A percentile compares a stretch with the other conserved stretches of the same genome.
phyloP scores from a whole-genome alignment of 202 grass and related monocot genomes.

The Brachypodium distachyon region DNA sequence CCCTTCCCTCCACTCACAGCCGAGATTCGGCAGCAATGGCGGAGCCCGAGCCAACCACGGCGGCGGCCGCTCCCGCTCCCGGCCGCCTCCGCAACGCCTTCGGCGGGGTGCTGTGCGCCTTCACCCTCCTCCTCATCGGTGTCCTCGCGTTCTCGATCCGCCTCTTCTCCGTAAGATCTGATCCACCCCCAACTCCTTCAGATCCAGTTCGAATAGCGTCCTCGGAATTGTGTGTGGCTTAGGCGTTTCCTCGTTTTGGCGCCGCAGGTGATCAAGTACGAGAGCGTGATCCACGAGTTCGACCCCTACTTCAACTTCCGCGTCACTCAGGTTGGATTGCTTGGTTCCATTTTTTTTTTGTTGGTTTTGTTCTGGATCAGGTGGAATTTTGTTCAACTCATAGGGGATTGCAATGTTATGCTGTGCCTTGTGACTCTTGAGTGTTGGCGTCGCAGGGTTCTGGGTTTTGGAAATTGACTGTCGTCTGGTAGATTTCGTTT shows the following conservation, averaged over 20 bases:
- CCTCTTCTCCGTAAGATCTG: slow-evolving; percentile 89
- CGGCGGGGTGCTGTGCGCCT: slow-evolving; percentile 68
- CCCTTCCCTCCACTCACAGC: neutral
- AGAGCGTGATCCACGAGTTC: slow-evolving; percentile 99
- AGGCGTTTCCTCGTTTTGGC: neutral
- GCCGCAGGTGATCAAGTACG: slow-evolving; percentile 94
- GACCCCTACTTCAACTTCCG: slow-evolving; percentile 99
- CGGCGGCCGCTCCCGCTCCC: slow-evolving; percentile 2
- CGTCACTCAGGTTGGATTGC: slow-evolving; percentile 81
- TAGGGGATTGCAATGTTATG: neutral
- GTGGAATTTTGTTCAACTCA: neutral
- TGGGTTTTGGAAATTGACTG: slow-evolving; percentile 35
- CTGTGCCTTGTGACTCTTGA: neutral
- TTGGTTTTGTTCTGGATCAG: neutral
- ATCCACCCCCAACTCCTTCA: slow-evolving; percentile 5
- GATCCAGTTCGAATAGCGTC: slow-evolving; percentile 24
- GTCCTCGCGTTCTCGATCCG: slow-evolving; percentile 98
- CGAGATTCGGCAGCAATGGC: slow-evolving; percentile 39
- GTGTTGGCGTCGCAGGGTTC: neutral
- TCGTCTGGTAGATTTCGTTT: slow-evolving; percentile 4
- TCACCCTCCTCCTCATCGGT: slow-evolving; percentile 91
- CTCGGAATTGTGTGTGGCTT: neutral
- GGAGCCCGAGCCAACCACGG: slow-evolving; percentile 27
- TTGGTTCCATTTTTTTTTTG: neutral
- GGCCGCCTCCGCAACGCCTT: slow-evolving; percentile 74